These are phyloP conservation scores for Pseudodiploospora longispora DNA, from an alignment of 2,329 filamentous ascomycete genomes.

Conservation along the genomic window DNA sequence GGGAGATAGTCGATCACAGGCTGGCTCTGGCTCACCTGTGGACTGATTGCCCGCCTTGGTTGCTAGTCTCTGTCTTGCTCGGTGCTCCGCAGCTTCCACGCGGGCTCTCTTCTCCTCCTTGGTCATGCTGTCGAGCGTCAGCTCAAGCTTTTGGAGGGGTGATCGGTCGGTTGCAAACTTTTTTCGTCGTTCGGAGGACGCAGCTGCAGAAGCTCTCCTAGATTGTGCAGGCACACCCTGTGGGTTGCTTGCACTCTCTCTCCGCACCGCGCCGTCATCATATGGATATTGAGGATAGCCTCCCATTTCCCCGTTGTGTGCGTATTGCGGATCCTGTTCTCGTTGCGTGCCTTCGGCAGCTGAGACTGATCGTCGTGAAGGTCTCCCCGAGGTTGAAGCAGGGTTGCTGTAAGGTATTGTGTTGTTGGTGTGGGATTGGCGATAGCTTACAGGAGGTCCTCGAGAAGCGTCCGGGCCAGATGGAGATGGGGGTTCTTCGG, in stretches of 20 bases:
- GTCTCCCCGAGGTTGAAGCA: slow-evolving; percentile 8
- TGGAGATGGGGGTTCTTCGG: slow-evolving; percentile 30
- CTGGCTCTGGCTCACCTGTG: slow-evolving; percentile 11
- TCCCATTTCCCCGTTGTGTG: slow-evolving; percentile 15
- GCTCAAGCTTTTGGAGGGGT: slow-evolving; percentile 86
- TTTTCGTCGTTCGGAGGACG: slow-evolving; percentile 38
- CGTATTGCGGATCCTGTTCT: slow-evolving; percentile 6
- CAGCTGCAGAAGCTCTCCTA: slow-evolving; percentile 30
- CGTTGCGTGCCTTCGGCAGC: slow-evolving; percentile 8
- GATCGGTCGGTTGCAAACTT: slow-evolving; percentile 74
- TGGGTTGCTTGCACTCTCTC: slow-evolving; percentile 13
- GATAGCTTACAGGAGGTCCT: slow-evolving; percentile 50
- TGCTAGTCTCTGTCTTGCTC: slow-evolving; percentile 54
- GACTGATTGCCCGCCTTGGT: slow-evolving; percentile 22
- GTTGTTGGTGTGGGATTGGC: slow-evolving; percentile 33
- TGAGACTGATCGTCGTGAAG: slow-evolving; percentile 1
- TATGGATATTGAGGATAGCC: slow-evolving; percentile 9
- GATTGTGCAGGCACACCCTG: slow-evolving; percentile 19
- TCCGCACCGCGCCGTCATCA: slow-evolving; percentile 15
- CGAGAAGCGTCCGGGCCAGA: slow-evolving; percentile 54
- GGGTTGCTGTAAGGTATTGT: slow-evolving; percentile 17
- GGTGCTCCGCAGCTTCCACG: slow-evolving; percentile 72
- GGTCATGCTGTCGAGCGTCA: slow-evolving; percentile 83
- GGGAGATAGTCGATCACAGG: slow-evolving; percentile 15
- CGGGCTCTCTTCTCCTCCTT: slow-evolving; percentile 91